Evolutionary conservation across 768 basidiomycete species (phyloP), one percentile per base, ranked within the genome.

Genomic region (Floccularia luteovirens): DNA sequence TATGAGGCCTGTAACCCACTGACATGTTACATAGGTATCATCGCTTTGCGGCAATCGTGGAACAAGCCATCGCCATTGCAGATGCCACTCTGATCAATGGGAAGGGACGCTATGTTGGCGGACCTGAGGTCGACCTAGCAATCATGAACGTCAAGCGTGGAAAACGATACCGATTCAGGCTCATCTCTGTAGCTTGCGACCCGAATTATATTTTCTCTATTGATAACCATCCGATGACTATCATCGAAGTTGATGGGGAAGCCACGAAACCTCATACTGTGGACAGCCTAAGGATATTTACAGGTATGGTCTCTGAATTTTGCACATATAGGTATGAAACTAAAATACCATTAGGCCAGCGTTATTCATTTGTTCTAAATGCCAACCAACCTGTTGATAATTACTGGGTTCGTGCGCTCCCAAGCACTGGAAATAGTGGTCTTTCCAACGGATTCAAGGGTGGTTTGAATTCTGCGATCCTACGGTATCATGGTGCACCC

Each of bases 211-310:
- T 45, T 2, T 67, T 75, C 57, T 66, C 62, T 3, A 72, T 75
- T 43, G 68, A 72, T 31, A 51, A 54, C 3, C 73, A 75, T 47
- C 51, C 50, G 5, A 47, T 74, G 43, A 72, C 64, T 0, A 49
- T 75, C 43, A 73, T 74, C 31, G 73, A 74, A 51, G 67, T 59
- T 1, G 73, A 75, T 33, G 67, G 66, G 5, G 43, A 59, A 33
- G 63, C 61, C 36, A 55, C 61, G 7, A 34, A 60, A 21, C 70
- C 75, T 0, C 42, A 63, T 10, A 41, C 38, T 1, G 64, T 69
- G 3, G 65, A 72, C 38, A 48, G 55, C 8, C 62, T 75, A 33
- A 50, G 62, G 5, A 64, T 75, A 34, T 70, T 62, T 39, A 56
- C 60, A 8, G 75, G 64, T 41, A 32, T 20, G 39, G 6, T 10